phyloP scores from a whole-genome alignment of 1,284 basidiomycete species.

The Ustilago curta region DNA sequence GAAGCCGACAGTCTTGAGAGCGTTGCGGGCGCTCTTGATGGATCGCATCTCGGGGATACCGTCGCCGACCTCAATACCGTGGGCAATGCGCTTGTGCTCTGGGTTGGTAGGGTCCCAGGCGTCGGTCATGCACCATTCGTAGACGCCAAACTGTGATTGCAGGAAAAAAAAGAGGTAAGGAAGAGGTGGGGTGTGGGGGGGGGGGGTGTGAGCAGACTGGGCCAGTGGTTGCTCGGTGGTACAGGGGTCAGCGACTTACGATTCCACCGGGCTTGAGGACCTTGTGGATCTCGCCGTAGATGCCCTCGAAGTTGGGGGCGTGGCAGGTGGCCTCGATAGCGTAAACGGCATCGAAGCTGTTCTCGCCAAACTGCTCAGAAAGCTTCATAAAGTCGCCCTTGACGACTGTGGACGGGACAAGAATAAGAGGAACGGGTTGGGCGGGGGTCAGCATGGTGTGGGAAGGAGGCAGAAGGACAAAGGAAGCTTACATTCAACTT shows the following conservation, averaged over 20 bases:
- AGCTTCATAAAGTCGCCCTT: constrained; percentile 92
- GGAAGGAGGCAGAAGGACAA: not conserved
- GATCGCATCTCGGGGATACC: constrained; percentile 98
- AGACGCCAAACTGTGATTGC: constrained; percentile 86
- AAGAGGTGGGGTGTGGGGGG: not conserved
- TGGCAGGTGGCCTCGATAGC: constrained; percentile 98
- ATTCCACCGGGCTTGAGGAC: constrained; percentile 96
- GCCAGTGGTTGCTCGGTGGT: not conserved
- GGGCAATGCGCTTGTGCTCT: constrained; percentile 89
- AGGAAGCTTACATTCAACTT: constrained; percentile 75
- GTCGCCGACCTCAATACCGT: constrained; percentile 82
- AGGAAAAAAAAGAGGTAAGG: not conserved
- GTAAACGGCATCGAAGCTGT: constrained; percentile 96
- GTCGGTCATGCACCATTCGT: constrained; percentile 99
- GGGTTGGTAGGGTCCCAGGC: constrained; percentile 87
- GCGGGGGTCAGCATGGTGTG: not conserved
- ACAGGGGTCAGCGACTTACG: constrained; percentile 73
- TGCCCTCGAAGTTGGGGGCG: constrained; percentile 93
- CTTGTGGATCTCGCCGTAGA: constrained; percentile 92
- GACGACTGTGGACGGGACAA: constrained; percentile 32
- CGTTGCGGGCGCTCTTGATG: constrained; percentile 79
- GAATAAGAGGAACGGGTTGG: not conserved
- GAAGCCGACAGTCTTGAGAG: constrained; percentile 87
- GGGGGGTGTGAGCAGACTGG: constrained; percentile 1
- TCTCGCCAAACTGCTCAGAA: constrained; percentile 89